phyloP scores from a whole-genome alignment of 2,329 filamentous ascomycete species.

The Clonostachys solani region DNA sequence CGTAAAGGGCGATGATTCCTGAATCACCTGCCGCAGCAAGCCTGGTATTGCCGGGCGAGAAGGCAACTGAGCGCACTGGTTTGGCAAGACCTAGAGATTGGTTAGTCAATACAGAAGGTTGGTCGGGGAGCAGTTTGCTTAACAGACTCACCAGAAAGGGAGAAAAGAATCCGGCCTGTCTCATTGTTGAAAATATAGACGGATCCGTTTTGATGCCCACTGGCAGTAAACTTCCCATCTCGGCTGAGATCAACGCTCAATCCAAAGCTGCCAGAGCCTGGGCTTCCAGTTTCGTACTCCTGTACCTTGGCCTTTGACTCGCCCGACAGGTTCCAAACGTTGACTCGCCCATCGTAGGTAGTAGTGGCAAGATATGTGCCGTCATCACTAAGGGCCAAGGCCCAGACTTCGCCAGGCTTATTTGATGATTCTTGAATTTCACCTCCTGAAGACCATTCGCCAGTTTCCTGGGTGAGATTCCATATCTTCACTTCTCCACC shows the following conservation, averaged over 20 bases:
- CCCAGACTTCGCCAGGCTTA: conserved; percentile 76
- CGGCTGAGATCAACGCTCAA: conserved; percentile 76
- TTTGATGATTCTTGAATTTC: conserved; percentile 38
- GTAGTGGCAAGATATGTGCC: conserved; percentile 83
- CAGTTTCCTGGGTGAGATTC: conserved; percentile 53
- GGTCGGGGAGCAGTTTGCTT: not conserved
- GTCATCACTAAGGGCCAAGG: conserved; percentile 77
- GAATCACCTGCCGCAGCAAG: conserved; percentile 90
- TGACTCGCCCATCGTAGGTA: conserved; percentile 81
- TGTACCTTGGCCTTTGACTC: conserved; percentile 60
- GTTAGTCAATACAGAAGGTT: not conserved
- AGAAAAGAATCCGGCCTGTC: conserved; percentile 79
- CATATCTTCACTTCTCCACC: conserved; percentile 86
- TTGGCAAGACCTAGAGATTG: conserved; percentile 68
- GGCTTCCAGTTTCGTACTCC: conserved; percentile 73
- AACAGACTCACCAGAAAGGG: conserved; percentile 63
- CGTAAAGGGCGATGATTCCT: conserved; percentile 84
- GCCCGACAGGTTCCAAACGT: conserved; percentile 73
- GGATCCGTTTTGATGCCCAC: conserved; percentile 86
- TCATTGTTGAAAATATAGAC: conserved; percentile 96
- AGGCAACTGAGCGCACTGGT: conserved; percentile 78
- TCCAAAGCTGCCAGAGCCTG: conserved; percentile 81
- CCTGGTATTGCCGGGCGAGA: conserved; percentile 80
- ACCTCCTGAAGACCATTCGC: conserved; percentile 41
- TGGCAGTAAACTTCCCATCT: conserved; percentile 83